phyloP scores from a whole-genome alignment of 768 basidiomycete species.

The Phylloporus sp. region DNA sequence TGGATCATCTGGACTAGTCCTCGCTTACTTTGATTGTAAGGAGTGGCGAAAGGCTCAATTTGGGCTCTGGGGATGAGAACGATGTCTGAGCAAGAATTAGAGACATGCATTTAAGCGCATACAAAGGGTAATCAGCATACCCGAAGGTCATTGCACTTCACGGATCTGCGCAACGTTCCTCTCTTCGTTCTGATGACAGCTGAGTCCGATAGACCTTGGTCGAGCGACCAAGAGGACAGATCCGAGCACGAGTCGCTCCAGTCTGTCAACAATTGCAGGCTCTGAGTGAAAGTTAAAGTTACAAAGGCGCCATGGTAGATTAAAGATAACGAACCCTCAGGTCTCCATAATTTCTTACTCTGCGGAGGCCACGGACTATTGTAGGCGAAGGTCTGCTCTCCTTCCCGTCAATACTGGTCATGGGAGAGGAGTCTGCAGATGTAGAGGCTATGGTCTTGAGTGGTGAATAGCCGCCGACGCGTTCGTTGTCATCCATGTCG shows the following conservation, averaged over 20 bases:
- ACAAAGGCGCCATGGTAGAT: background rate
- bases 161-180: constrained; percentile 7
- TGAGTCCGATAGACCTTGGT: background rate
- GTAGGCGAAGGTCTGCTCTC: constrained; percentile 2
- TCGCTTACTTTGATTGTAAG: background rate
- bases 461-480: background rate
- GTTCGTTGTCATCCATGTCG: background rate
- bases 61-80: background rate
- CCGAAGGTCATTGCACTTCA: constrained; percentile 12
- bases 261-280: background rate
- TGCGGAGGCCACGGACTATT: constrained; percentile 3
- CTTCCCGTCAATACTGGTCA: constrained; percentile 1
- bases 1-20: background rate
- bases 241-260: constrained; percentile 1
- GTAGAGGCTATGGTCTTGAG: constrained; percentile 4
- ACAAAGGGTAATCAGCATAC: background rate
- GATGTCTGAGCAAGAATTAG: background rate
- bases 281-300: background rate
- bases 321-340: constrained; percentile 2
- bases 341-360: background rate
- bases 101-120: background rate
- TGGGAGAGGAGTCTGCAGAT: constrained; percentile 8
- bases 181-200: background rate
- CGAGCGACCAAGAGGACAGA: constrained; percentile 1
- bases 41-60: background rate